These are phyloP conservation scores for Dichomitus squalens DNA, from an alignment of 1,284 basidiomycete genomes.

Conservation along the genomic window DNA sequence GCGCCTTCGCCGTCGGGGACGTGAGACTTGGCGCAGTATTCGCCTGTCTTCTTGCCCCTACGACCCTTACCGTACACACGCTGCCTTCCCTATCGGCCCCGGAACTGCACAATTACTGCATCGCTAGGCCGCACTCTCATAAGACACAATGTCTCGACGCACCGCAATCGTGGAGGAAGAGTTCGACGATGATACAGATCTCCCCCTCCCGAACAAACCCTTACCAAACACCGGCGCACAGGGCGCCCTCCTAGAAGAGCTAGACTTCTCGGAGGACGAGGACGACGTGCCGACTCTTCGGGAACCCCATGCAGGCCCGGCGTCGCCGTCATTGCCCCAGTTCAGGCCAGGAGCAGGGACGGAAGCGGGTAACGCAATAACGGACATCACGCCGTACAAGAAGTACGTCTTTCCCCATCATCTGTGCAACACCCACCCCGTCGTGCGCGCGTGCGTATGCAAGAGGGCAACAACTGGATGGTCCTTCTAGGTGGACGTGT, in stretches of 20 bases:
- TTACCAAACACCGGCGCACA: constrained; percentile 66
- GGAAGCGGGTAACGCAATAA: constrained; percentile 42
- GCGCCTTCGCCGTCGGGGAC: too few species aligned
- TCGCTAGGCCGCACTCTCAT: background rate
- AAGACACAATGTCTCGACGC: constrained; percentile 59
- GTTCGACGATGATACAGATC: constrained; percentile 90
- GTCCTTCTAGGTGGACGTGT: constrained; percentile 78
- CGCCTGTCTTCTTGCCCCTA: background rate
- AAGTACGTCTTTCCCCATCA: constrained; percentile 43
- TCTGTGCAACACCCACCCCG: background rate
- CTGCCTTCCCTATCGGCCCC: background rate
- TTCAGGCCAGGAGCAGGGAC: constrained; percentile 26
- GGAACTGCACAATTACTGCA: background rate
- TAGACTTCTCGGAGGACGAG: constrained; percentile 38
- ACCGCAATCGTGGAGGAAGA: constrained; percentile 69
- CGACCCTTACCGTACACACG: background rate
- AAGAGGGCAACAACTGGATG: background rate
- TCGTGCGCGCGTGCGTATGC: constrained; percentile 1
- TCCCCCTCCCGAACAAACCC: constrained; percentile 66
- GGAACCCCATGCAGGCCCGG: constrained; percentile 45
- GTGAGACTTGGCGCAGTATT: background rate
- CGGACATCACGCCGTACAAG: constrained; percentile 80
- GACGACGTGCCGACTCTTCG: constrained; percentile 37
- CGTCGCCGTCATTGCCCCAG: constrained; percentile 48
- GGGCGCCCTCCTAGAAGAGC: constrained; percentile 80